A percentile compares a stretch with the other conserved stretches of the same genome.
phyloP scores from a whole-genome alignment of 2,329 filamentous ascomycete species.

The Neopestalotiopsis sp. region DNA sequence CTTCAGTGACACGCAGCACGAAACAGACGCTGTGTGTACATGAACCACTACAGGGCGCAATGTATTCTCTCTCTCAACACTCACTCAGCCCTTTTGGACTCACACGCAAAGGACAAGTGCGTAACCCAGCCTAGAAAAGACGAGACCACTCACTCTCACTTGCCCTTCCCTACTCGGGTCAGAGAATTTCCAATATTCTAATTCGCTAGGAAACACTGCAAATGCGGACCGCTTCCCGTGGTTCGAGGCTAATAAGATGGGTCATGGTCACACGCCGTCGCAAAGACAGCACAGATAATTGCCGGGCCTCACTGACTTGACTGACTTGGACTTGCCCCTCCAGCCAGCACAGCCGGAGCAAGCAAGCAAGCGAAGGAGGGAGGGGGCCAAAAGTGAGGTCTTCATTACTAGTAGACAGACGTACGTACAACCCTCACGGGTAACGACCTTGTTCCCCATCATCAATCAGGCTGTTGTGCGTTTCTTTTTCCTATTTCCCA shows the following conservation, averaged over 20 bases:
- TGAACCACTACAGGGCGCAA: too few relatives aligned
- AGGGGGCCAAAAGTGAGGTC: too few relatives aligned
- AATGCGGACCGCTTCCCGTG: slow-evolving; percentile 44
- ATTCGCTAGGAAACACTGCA: slow-evolving; percentile 35
- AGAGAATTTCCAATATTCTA: slow-evolving; percentile 9
- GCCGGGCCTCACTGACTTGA: neutral
- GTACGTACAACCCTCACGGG: neutral
- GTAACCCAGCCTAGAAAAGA: slow-evolving; percentile 15
- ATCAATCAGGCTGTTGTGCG: slow-evolving; percentile 2
- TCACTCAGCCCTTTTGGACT: too few relatives aligned
- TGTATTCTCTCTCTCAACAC: too few relatives aligned
- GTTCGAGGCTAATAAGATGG: slow-evolving; percentile 23
- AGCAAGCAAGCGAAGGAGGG: neutral
- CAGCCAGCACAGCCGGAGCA: neutral
- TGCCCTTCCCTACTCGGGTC: neutral
- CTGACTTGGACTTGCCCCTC: neutral
- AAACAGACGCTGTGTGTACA: too few relatives aligned
- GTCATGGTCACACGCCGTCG: slow-evolving; percentile 17
- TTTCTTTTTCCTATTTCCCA: neutral
- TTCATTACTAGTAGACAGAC: too few relatives aligned
- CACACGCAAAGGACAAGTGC: slow-evolving; percentile 4
- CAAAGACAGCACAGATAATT: slow-evolving; percentile 1
- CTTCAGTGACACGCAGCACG: neutral
- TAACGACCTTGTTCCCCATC: too few relatives aligned
- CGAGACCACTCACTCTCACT: slow-evolving; percentile 15